Conservation (phyloP, 192 early-diverging fungal genomes). For the Podila epigama region DNA sequence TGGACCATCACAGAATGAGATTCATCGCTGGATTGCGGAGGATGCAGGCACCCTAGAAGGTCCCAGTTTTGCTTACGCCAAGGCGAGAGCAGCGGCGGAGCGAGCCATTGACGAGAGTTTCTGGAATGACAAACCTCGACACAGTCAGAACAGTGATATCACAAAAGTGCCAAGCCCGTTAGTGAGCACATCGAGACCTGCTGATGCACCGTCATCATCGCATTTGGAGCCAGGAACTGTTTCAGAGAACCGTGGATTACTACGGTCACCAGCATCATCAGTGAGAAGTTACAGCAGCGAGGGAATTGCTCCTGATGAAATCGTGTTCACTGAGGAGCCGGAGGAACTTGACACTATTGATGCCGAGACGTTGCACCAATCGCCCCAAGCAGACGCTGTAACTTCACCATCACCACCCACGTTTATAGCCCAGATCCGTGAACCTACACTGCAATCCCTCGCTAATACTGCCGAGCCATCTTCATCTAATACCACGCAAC, state of each 20-base stretch:
- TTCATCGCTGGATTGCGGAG: slow-evolving; percentile 41
- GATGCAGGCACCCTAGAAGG: slow-evolving; percentile 23
- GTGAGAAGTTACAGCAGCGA: not conserved
- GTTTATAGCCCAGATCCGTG: not conserved
- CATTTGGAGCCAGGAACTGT: not conserved
- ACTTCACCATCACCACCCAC: not conserved
- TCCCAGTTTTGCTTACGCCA: slow-evolving; percentile 9
- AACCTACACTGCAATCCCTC: slow-evolving; percentile 6
- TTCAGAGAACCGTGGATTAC: not conserved
- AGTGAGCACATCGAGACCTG: not conserved
- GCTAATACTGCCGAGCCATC: not conserved
- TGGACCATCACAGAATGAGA: slow-evolving; percentile 35
- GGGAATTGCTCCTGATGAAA: slow-evolving; percentile 23
- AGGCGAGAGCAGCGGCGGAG: not conserved
- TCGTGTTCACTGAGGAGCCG: slow-evolving; percentile 9
- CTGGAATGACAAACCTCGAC: not conserved
- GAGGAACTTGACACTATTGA: not conserved
- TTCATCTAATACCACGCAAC: not conserved
- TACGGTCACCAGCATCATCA: not conserved
- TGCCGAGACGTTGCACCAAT: not conserved
- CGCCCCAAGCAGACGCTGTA: not conserved
- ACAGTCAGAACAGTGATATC: slow-evolving; percentile 6
- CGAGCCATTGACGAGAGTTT: not conserved
- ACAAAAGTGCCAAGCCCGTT: slow-evolving; percentile 7
- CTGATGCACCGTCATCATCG: not conserved